Evolutionary conservation across 257 asterid genomes (phyloP), one percentile per base, ranked within the genome.

Genomic region (Datura wrightii): DNA sequence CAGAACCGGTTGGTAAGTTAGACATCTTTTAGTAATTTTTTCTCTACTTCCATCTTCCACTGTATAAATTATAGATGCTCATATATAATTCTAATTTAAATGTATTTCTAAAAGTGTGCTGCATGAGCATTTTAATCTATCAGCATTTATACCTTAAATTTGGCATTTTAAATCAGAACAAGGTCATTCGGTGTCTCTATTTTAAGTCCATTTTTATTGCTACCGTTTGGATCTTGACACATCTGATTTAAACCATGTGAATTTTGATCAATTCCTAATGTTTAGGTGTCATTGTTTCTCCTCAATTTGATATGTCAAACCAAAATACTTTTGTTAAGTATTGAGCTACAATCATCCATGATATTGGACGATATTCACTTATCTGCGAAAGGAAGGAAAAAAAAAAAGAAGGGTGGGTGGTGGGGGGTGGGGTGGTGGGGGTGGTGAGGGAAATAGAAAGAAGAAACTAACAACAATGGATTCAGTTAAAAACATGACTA

Each of bases 1-100:
- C 98, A 10, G 92, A 93, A 85, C 98, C 99, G 6, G 89, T 94
- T 53, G 97, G 99, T 96, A 92, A 91, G 92, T 82, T 82, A 31
- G 82, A 50, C 15, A 9, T 50, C 31, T 46, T 72, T 3, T 19
- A 48, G 60, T 19, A 74, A 5, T 11, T 5, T 10, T 19, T 50
- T 50, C 62, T 19, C 60, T 13, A 48, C 60, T 24, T 46, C 41
- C 42, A 48, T 46, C 59, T 48, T 76, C 60, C 82, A 60, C 9
- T 24, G 31, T 24, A 24, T 58, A n/a, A 6, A 58, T 2, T 7
- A n/a, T 58, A 58, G 18, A 58, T 58, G 65, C 34, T 58, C 18
- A 58, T 60, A 5, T 60, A 60, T 19, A 1, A 19, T 19, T 9
- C 44, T 65, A 65, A 34, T 34, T 65, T 76, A 18, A 50, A 10